Base-by-base conservation (phyloP, 805 yeast genomes). In the Candida ficus region DNA sequence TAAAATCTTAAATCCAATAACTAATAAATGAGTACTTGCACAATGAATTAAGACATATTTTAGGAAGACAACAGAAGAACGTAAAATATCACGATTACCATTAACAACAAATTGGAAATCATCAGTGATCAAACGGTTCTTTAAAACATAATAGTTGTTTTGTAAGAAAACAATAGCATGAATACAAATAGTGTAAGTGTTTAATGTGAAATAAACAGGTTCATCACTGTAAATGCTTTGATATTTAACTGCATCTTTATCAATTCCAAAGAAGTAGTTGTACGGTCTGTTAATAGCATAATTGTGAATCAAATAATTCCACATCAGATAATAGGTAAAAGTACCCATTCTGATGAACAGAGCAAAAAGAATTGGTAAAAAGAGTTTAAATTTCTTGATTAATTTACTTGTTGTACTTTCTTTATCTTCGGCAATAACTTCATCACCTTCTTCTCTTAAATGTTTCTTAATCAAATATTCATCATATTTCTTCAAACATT, bases 391-490 rank as follows among this genome's bases (percentile, higher is more conserved):
- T 4, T 32, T 19, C 6, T 17, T 29, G 11, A 21, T n/a, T 1
- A 38, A 4, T 28, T 17, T 34, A 5, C 13, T 16, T 9, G 19
- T 10, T 3, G 14, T 17, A n/a, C 25, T 17, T 21, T 27, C 28
- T 10, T 18, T 13, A 7, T 22, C 33, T 11, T 38, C 41, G 21
- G 34, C 34, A 5, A 19, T 33, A 13, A 35, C 44, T 21, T 47
- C 53, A 10, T 35, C 46, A 23, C 35, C 51, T 18, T 43, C 43
- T 18, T 40, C 46, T 10, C 32, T 33, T 5, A 50, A 38, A 21
- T 52, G 52, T 32, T 46, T 56, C 16, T 50, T 54, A 27, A 49
- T 43, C 6, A 58, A 19, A 22, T 44, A 28, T 3, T 46, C 28
- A 29, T 56, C 60, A 31, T 44, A 52, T 14, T 14, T 27, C 7